A percentile compares a stretch with the other conserved stretches of the same genome.
Conservation (phyloP, 192 early-diverging fungal species). For the Mortierella hygrophila region DNA sequence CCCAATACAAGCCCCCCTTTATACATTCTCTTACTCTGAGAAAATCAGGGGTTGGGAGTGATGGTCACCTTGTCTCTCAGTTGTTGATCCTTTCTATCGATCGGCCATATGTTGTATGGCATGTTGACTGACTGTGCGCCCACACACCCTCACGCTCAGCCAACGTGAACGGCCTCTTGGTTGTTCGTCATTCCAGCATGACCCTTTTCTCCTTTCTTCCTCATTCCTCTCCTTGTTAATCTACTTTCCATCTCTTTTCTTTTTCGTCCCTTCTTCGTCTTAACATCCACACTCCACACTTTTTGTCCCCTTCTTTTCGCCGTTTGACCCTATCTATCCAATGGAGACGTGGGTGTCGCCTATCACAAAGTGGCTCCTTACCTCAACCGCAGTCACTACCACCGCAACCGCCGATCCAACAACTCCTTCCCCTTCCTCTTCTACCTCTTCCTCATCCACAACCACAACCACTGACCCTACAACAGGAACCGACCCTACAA, state of each 20-base stretch:
- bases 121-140: not conserved
- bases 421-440: not conserved
- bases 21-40: not conserved
- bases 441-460: not conserved
- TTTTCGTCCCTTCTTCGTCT: not conserved
- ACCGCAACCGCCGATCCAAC: not conserved
- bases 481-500: too few species aligned
- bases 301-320: not conserved
- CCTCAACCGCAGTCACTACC: not conserved
- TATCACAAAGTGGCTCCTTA: conserved; percentile 33
- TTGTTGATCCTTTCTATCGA: not conserved
- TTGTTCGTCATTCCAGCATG: not conserved
- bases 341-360: conserved; percentile 42
- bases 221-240: not conserved
- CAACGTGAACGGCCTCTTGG: conserved; percentile 3
- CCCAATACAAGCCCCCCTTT: not conserved
- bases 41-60: not conserved
- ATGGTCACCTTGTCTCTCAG: not conserved
- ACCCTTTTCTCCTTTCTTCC: not conserved
- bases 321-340: not conserved
- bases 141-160: not conserved
- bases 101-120: too few species aligned
- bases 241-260: not conserved
- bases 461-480: not conserved
- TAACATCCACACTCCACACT: not conserved